Evolutionary conservation across 108 stramenopile genomes (phyloP), one percentile per base, ranked within the genome.

Genomic region (Skeletonema marinoi): DNA sequence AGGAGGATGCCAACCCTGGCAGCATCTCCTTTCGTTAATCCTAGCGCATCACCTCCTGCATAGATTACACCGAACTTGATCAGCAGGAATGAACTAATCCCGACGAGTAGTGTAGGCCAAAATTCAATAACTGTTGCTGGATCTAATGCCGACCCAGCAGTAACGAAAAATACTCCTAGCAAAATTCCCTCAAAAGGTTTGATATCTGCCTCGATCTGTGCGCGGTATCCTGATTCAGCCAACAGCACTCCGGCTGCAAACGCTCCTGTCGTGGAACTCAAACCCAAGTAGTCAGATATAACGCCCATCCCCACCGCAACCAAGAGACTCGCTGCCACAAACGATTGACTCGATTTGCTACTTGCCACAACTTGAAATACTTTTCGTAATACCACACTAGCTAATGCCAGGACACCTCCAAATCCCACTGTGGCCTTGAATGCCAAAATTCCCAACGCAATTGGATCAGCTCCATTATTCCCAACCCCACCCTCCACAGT

Each of bases 181-280:
- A 93, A 78, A 33, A 93, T 91, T n/a, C 92, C 90, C 62, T 91
- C 89, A 62, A 93, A 93, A 11, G 92, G 92, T 38, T 88, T 81
- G 17, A 93, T 91, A 67, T 93, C 92, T n/a, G 92, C 89, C 80
- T 82, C 82, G 35, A 93, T 93, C 68, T 93, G 92, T 10, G 92
- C 88, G 32, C 92, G 75, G 65, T 89, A 93, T 60, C 88, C 68
- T 35, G 82, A 84, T 46, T 86, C 89, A 11, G 92, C 92, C 41
- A 93, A 51, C 11, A 93, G 65, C 32, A 91, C 90, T 29, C 92
- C 92, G 16, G 92, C 92, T n/a, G 90, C 89, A 79, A 93, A 93
- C 10, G 92, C 92, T 12, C 92, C 92, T 0, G 90, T 89, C 8
- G 86, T 88, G 0, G 87, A 75, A 48, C 80, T 85, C 12, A 93